phyloP scores from a whole-genome alignment of 352 stramenopile genomes.

The Aphanomyces cochlioides region DNA sequence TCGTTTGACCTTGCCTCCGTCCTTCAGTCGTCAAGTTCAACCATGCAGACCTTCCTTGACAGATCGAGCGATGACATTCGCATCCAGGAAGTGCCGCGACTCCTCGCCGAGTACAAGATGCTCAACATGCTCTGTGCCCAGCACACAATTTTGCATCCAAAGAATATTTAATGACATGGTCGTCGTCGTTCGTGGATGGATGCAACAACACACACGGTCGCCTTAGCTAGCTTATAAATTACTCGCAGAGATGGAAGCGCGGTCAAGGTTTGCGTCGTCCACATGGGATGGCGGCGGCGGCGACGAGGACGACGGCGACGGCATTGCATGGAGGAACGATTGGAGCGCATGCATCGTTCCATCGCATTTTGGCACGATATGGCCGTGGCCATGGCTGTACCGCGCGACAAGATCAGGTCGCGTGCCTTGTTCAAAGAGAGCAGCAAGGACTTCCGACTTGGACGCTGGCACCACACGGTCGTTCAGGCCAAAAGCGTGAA shows the following conservation, averaged over 20 bases:
- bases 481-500: constrained; percentile 76
- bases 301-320: neutral
- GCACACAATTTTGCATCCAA: neutral
- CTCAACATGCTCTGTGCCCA: neutral
- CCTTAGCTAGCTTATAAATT: neutral
- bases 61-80: constrained; percentile 17
- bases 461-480: constrained; percentile 71
- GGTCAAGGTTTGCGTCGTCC: neutral
- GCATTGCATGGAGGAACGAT: constrained; percentile 10
- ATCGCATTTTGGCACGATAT: constrained; percentile 67
- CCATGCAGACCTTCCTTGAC: constrained; percentile 10
- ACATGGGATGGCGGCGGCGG: no score
- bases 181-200: no score
- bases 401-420: constrained; percentile 48
- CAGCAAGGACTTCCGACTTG: constrained; percentile 66
- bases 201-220: no score
- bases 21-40: neutral
- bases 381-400: constrained; percentile 64
- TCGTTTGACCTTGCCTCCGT: constrained; percentile 3
- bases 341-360: constrained; percentile 1
- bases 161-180: neutral
- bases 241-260: neutral
- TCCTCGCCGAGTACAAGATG: constrained; percentile 32
- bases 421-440: constrained; percentile 50
- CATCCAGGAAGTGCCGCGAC: constrained; percentile 12